Evolutionary conservation across 306 rosid genomes (phyloP).

Genomic region (Glycyrrhiza uralensis): DNA sequence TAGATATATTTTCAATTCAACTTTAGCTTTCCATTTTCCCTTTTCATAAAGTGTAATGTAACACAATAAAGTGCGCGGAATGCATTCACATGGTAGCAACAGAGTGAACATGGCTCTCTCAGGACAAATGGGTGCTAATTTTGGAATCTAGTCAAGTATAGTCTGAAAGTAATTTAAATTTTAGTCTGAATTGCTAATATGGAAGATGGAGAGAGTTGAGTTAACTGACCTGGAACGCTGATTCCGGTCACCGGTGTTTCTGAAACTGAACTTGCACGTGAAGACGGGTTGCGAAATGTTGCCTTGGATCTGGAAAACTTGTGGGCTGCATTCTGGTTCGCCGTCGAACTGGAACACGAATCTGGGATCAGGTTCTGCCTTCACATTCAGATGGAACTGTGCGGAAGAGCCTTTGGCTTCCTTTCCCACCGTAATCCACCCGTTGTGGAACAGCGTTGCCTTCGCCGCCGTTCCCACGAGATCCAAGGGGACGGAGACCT

Average conservation of each 20-base stretch:
- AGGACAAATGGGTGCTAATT: not conserved
- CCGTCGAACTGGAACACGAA: slow-evolving; percentile 78
- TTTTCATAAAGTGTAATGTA: slow-evolving; percentile 22
- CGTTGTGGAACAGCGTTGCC: slow-evolving; percentile 48
- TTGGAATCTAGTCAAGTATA: not conserved
- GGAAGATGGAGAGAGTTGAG: not conserved
- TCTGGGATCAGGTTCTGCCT: slow-evolving; percentile 67
- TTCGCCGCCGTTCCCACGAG: slow-evolving; percentile 49
- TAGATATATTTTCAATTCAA: not conserved
- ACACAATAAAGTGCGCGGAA: not conserved
- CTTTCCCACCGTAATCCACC: slow-evolving; percentile 65
- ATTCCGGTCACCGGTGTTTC: slow-evolving; percentile 57
- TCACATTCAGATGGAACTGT: slow-evolving; percentile 68
- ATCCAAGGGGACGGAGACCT: slow-evolving; percentile 50
- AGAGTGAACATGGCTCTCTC: not conserved
- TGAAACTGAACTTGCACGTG: slow-evolving; percentile 70
- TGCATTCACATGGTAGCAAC: not conserved
- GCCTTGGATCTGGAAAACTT: slow-evolving; percentile 71
- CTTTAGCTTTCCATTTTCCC: not conserved
- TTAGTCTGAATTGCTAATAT: not conserved
- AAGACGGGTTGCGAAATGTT: slow-evolving; percentile 67
- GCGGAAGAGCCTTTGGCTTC: slow-evolving; percentile 50
- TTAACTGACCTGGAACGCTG: slow-evolving; percentile 51
- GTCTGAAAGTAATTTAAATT: not conserved
- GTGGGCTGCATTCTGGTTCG: slow-evolving; percentile 76